Evolutionary conservation across 148 eudicot genomes (phyloP), one percentile per base, ranked within the genome.

Genomic region (Cornus controversa): DNA sequence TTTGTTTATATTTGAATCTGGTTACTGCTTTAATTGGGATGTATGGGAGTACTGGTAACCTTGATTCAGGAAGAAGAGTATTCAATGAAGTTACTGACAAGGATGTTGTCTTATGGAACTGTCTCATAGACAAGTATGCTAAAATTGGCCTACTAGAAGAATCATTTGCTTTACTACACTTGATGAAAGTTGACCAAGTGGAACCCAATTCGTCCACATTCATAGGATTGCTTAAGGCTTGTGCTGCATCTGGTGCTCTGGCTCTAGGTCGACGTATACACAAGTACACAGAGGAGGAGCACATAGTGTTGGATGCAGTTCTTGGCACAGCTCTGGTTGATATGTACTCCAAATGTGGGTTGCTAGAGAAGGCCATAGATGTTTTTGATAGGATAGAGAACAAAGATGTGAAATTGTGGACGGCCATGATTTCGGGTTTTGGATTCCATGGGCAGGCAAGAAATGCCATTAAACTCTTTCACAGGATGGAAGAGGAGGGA

Each of bases 241-340:
- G 84, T 78, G 81, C 83, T 23, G 28, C 82, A 47, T 70, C 80
- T 53, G 84, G 79, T 78, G 82, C 88, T 77, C 75, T 83, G 7
- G 37, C 66, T 37, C 15, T 80, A 34, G 88, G 85, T 20, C 77
- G 69, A 73, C 31, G 66, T 29, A 16, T 80, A 9, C 75, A 78
- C 28, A 36, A 72, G 37, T 86, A 54, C 67, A 78, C 83, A 29
- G 82, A 75, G 60, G 80, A 80, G 62, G 72, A 86, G 47, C 60
- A 69, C 13, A 10, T 83, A 25, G 78, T n/a, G 28, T 64, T 86
- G 27, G 86, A 86, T 78, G 58, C 72, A 37, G 76, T 80, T 71
- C 86, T 85, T 50, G 85, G 88, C 23, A 85, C 88, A 36, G 83
- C 83, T 34, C 27, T 85, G 45, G 77, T 85, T 25, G 88, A 85